Evolutionary conservation across 768 basidiomycete genomes (phyloP).

Genomic region (Collybiopsis confluens): DNA sequence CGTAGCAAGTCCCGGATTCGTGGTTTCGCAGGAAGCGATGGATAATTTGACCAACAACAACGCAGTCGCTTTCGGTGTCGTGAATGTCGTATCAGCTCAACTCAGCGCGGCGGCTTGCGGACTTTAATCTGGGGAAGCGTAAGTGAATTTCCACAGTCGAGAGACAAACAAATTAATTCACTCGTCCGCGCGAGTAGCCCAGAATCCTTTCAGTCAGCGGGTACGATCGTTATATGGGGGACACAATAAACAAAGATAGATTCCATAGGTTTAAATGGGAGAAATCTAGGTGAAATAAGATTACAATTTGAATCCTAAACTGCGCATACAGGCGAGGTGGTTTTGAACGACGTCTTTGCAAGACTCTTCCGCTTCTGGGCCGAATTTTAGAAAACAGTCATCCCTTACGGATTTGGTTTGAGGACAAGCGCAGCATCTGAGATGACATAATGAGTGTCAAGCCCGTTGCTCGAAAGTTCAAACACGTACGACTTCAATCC

Average conservation of each 20-base stretch:
- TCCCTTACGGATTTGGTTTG: conserved; percentile 90
- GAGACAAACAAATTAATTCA: too few relatives aligned
- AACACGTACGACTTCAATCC: conserved; percentile 82
- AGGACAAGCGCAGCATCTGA: conserved; percentile 94
- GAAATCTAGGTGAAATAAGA: not conserved
- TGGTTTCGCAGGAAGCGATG: conserved; percentile 11
- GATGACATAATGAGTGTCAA: not conserved
- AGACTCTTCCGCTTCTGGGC: conserved; percentile 60
- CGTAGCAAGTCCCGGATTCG: conserved; percentile 12
- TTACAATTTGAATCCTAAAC: conserved; percentile 82
- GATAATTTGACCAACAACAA: conserved; percentile 13
- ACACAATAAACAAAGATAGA: too few relatives aligned
- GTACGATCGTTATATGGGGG: too few relatives aligned
- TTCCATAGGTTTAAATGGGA: too few relatives aligned
- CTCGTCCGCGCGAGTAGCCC: too few relatives aligned
- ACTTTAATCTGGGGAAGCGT: not conserved
- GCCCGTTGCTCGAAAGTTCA: conserved; percentile 23
- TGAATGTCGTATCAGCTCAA: conserved; percentile 7
- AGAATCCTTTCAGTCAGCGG: too few relatives aligned
- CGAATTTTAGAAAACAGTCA: conserved; percentile 85
- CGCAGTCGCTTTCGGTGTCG: conserved; percentile 14
- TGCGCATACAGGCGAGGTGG: conserved; percentile 89
- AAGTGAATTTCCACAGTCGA: too few relatives aligned
- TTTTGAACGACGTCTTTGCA: conserved; percentile 67
- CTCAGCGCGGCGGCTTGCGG: conserved; percentile 9